Conservation (phyloP, 1,139 yeast genomes). For the Taiozyma sp. region DNA sequence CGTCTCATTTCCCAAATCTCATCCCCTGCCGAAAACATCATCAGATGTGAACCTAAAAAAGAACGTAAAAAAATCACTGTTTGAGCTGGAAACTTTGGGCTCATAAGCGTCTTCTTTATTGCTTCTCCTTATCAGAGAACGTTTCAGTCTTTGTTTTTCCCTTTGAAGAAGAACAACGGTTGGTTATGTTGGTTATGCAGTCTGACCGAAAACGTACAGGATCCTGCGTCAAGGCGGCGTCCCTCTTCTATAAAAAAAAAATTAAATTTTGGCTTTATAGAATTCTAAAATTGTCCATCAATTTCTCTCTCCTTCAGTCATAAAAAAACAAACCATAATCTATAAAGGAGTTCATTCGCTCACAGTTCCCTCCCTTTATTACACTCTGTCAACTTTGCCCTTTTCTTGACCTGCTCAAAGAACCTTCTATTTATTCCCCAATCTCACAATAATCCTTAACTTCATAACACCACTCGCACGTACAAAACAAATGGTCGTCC, state of each 20-base stretch:
- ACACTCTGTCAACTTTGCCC: background rate
- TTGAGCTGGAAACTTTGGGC: background rate
- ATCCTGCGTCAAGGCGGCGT: background rate
- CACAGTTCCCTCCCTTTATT: background rate
- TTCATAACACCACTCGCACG: too few species aligned
- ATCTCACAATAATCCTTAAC: background rate
- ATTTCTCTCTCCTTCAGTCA: background rate
- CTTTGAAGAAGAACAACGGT: background rate
- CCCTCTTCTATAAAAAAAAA: background rate
- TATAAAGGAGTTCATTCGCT: background rate
- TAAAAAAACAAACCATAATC: background rate
- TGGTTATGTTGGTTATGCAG: background rate
- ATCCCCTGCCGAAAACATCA: background rate
- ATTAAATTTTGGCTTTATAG: background rate
- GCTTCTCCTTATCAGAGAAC: background rate
- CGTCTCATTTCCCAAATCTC: background rate
- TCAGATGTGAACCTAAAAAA: too few species aligned
- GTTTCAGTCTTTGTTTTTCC: background rate
- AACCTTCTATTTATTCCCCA: background rate
- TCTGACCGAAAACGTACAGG: background rate
- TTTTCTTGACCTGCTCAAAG: background rate
- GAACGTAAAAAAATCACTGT: background rate
- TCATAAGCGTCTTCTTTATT: too few species aligned
- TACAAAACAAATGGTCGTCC: slow-evolving; percentile 16
- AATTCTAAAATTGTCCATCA: background rate